Evolutionary conservation across 148 eudicot genomes (phyloP), one percentile per base, ranked within the genome.

Genomic region (Rhododendron vialii): DNA sequence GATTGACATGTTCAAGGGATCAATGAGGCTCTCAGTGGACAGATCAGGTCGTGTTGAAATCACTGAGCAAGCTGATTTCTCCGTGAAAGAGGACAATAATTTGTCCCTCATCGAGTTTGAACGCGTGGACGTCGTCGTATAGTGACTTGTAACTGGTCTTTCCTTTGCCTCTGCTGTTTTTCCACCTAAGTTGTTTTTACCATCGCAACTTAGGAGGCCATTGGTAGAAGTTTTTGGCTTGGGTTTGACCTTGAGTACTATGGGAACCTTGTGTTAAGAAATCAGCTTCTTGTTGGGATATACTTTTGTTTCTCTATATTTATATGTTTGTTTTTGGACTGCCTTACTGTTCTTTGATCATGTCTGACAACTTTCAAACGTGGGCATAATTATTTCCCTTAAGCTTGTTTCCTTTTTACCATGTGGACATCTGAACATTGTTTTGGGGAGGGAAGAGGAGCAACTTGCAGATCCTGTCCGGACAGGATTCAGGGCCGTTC

Each of bases 21-120:
- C 91, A 26, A 90, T 91, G 91, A 91, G 90, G 88, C 91, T 91
- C 35, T 86, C 86, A 10, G 91, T 89, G 86, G 92, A 91, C 88
- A 88, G 85, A 26, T 82, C 83, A 33, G 92, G 90, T 33, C 89
- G 90, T 8, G 85, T 91, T 78, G 92, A 91, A 81, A 90, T 87
- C n/a, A 69, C 81, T 2, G 91, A 91, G 41, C 71, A 88, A 43
- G 91, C 89, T 26, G 82, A 82, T 59, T 91, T 91, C 75, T 77
- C 91, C 11, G 92, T 89, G 69, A 89, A 91, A 45, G 90, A 91
- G 55, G 81, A 84, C 35, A 86, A 63, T 86, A 91, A 91, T 55
- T 80, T 91, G 69, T 91, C 92, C 20, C 83, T 91, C 79, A 87
- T 91, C 24, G 92, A 91, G 88, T 91, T 89, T 65, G 92, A 91